Evolutionary conservation across 2,329 filamentous ascomycete genomes (phyloP).

Genomic region (Blastomyces parvus): DNA sequence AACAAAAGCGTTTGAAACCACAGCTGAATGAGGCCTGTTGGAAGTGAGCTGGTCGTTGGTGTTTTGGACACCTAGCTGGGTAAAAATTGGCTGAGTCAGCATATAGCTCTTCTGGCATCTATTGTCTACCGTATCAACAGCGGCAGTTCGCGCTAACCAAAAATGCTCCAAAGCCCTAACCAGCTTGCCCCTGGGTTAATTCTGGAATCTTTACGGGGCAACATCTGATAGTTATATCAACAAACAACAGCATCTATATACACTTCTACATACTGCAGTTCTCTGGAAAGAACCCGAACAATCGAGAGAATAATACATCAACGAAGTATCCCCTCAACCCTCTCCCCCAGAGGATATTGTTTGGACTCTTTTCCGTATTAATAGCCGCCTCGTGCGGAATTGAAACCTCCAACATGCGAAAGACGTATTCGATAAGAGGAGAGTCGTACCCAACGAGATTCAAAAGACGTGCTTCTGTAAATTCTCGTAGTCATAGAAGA

Average conservation of each 20-base stretch:
- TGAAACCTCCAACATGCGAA: too few species aligned
- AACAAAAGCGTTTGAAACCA: not conserved
- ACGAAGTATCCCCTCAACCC: not conserved
- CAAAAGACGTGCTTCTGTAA: not conserved
- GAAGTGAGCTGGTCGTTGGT: not conserved
- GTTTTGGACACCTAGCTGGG: not conserved
- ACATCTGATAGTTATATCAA: not conserved
- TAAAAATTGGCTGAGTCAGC: not conserved
- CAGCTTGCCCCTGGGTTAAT: not conserved
- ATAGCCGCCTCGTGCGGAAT: too few species aligned
- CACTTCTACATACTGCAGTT: not conserved
- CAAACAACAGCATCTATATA: not conserved
- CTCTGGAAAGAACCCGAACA: not conserved
- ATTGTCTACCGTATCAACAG: not conserved
- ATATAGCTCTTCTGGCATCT: not conserved
- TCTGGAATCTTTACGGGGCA: not conserved
- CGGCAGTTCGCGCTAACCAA: not conserved
- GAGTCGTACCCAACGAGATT: not conserved
- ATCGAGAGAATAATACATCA: not conserved
- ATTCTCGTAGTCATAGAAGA: not conserved
- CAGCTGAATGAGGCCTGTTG: not conserved
- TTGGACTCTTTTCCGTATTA: too few species aligned
- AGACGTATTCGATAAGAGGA: not conserved
- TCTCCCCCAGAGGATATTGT: too few species aligned
- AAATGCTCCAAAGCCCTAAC: too few species aligned